phyloP scores from a whole-genome alignment of 179 eudicot species.

The Spinacia oleracea region DNA sequence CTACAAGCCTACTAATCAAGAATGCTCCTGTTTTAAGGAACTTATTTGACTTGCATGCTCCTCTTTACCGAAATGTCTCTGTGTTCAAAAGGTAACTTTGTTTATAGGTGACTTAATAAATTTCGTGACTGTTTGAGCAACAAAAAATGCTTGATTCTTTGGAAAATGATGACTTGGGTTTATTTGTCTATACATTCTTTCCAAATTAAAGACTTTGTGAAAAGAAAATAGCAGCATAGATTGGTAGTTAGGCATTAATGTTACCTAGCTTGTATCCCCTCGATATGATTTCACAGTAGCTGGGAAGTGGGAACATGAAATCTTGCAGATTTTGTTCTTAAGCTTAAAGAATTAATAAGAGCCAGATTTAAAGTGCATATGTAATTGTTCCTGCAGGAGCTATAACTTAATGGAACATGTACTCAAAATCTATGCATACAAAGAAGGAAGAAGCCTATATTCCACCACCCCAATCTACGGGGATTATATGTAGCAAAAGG shows the following conservation, averaged over 20 bases:
- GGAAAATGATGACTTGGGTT: not conserved
- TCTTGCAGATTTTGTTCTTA: not conserved
- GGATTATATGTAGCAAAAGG: conserved; percentile 86
- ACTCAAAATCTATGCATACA: conserved; percentile 68
- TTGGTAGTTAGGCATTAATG: not conserved
- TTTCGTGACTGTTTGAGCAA: not conserved
- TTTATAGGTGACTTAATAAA: not conserved
- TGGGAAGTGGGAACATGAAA: not conserved
- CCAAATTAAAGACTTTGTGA: not conserved
- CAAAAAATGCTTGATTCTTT: not conserved
- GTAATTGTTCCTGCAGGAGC: conserved; percentile 50
- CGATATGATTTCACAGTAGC: not conserved
- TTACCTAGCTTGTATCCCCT: not conserved
- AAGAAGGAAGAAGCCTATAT: conserved; percentile 75
- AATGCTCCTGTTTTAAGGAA: conserved; percentile 43
- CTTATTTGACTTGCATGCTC: conserved; percentile 40
- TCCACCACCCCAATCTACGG: conserved; percentile 63
- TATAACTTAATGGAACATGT: conserved; percentile 65
- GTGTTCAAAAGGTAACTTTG: conserved; percentile 48
- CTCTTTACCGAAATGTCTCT: conserved; percentile 55
- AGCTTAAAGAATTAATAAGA: not conserved
- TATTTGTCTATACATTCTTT: not conserved
- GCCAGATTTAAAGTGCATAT: conserved; percentile 1
- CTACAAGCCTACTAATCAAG: conserved; percentile 47
- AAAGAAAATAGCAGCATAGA: too few species aligned